A percentile compares a stretch with the other conserved stretches of the same genome.
phyloP scores from a whole-genome alignment of 169 alveolate species.

The Plasmodium adleri region DNA sequence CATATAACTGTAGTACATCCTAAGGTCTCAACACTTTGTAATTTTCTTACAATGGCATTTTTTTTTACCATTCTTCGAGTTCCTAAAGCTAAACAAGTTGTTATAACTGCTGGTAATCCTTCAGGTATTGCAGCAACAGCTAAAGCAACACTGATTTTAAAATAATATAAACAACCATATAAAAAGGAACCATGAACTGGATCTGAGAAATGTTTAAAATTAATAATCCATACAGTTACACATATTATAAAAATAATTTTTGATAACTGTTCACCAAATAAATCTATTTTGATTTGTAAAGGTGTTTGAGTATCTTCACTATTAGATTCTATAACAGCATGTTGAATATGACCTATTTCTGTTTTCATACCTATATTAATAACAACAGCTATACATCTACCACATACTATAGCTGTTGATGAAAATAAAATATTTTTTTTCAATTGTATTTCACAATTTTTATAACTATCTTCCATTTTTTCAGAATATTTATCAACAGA shows the following conservation, averaged over 20 bases:
- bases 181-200: constrained; percentile 96
- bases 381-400: constrained; percentile 95
- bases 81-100: constrained; percentile 99
- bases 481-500: constrained; percentile 90
- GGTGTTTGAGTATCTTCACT: constrained; percentile 96
- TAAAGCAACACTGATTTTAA: constrained; percentile 98
- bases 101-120: constrained; percentile 99
- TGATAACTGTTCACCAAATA: constrained; percentile 94
- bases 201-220: constrained; percentile 95
- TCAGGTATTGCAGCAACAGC: constrained; percentile 99
- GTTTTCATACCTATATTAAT: constrained; percentile 98
- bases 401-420: constrained; percentile 95
- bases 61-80: constrained; percentile 97
- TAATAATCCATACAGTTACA: constrained; percentile 97
- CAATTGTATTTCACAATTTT: constrained; percentile 87
- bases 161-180: constrained; percentile 97
- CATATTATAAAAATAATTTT: constrained; percentile 94
- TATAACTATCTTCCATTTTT: constrained; percentile 78
- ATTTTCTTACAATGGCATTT: constrained; percentile 96
- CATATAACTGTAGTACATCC: constrained; percentile 99
- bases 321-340: constrained; percentile 96
- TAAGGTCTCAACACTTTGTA: constrained; percentile 98
- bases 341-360: constrained; percentile 97
- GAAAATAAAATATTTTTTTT: constrained; percentile 94
- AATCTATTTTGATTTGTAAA: constrained; percentile 95